Evolutionary conservation across 352 stramenopile genomes (phyloP).

Genomic region (Thraustochytrium sp.): DNA sequence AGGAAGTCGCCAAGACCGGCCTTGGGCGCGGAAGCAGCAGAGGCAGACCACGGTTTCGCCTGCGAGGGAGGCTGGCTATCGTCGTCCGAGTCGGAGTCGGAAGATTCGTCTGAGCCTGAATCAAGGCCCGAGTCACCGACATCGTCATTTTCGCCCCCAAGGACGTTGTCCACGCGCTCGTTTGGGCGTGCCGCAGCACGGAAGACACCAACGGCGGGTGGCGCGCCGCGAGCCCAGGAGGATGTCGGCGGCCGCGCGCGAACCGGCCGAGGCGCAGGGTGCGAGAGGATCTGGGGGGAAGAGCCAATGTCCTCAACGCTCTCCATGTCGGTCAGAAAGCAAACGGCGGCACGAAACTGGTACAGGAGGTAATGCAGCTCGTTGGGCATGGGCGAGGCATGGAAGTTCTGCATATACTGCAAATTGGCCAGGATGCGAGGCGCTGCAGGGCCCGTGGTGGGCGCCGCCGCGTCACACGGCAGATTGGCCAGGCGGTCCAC

Average conservation of each 20-base stretch:
- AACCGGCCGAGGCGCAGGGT: background rate
- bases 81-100: background rate
- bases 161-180: background rate
- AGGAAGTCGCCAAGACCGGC: background rate
- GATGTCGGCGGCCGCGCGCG: background rate
- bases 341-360: conserved; percentile 27
- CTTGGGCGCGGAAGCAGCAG: background rate
- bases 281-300: background rate
- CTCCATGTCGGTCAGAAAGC: background rate
- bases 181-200: background rate
- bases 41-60: background rate
- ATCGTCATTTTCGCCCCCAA: background rate
- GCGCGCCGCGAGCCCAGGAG: background rate
- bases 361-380: conserved; percentile 3
- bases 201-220: background rate
- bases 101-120: background rate
- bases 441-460: too few species aligned
- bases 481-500: conserved; percentile 6
- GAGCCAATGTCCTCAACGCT: background rate
- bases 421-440: conserved; percentile 15
- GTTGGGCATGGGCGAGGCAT: background rate
- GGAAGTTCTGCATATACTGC: conserved; percentile 24
- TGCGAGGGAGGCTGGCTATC: background rate
- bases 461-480: background rate
- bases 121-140: background rate